Percentiles rank a stretch among this genome's conserved stretches.
Evolutionary conservation across 2,329 filamentous ascomycete genomes (phyloP).

Genomic region (Alternaria panax): DNA sequence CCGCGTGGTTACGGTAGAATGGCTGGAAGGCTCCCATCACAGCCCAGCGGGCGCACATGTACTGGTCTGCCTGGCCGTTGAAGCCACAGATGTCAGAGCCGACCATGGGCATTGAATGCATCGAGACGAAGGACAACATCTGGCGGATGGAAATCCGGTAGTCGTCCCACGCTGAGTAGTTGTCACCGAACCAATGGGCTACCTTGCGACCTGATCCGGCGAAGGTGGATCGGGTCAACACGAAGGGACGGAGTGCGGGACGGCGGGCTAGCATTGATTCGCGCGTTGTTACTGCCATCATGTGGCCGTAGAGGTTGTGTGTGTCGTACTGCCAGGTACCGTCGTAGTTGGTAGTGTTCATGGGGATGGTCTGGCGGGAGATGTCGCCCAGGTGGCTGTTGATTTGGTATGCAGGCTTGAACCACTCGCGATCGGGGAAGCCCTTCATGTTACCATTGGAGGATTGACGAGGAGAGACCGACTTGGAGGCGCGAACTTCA

Average conservation of each 20-base stretch:
- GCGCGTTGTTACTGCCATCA: slow-evolving; percentile 74
- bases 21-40: slow-evolving; percentile 75
- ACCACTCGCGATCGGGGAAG: slow-evolving; percentile 67
- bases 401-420: slow-evolving; percentile 71
- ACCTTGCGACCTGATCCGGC: slow-evolving; percentile 71
- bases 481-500: not conserved
- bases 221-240: slow-evolving; percentile 80
- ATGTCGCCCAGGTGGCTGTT: slow-evolving; percentile 64
- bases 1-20: slow-evolving; percentile 79
- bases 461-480: slow-evolving; percentile 22
- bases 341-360: slow-evolving; percentile 72
- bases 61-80: slow-evolving; percentile 69
- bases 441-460: slow-evolving; percentile 59
- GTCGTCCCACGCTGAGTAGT: slow-evolving; percentile 53
- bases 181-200: slow-evolving; percentile 69
- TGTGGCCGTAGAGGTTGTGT: slow-evolving; percentile 77
- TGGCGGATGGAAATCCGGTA: slow-evolving; percentile 54
- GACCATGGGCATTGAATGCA: slow-evolving; percentile 59
- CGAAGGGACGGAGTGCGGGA: slow-evolving; percentile 69
- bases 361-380: slow-evolving; percentile 63
- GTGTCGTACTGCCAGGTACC: slow-evolving; percentile 75
- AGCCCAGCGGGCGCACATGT: slow-evolving; percentile 78
- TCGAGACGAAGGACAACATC: slow-evolving; percentile 55
- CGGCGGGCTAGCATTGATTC: slow-evolving; percentile 71
- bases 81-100: slow-evolving; percentile 78